Conservation (phyloP, 495 filamentous ascomycete genomes). For the Trichoderma erinaceum region DNA sequence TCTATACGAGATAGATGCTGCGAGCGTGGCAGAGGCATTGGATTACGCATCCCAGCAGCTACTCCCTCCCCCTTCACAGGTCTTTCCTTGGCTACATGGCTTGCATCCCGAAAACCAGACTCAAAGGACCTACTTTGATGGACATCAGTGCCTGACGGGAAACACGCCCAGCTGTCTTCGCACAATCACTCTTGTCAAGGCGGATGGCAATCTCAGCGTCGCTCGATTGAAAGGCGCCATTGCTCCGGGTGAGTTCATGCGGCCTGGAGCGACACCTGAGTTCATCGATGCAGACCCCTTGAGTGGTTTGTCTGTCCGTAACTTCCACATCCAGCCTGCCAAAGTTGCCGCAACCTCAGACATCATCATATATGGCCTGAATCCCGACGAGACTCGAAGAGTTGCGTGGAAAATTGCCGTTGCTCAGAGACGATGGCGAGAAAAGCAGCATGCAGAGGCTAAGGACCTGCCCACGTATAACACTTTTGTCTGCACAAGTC, state of each 20-base stretch:
- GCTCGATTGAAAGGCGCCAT: slow-evolving; percentile 82
- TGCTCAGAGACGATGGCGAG: slow-evolving; percentile 70
- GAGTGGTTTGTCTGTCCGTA: slow-evolving; percentile 78
- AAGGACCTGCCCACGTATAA: slow-evolving; percentile 62
- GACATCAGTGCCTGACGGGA: slow-evolving; percentile 62
- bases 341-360: slow-evolving; percentile 87
- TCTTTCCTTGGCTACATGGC: slow-evolving; percentile 98
- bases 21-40: slow-evolving; percentile 61
- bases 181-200: slow-evolving; percentile 81
- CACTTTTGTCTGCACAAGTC: slow-evolving; percentile 67
- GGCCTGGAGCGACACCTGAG: slow-evolving; percentile 35
- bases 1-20: slow-evolving; percentile 67
- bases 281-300: slow-evolving; percentile 76
- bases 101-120: slow-evolving; percentile 84
- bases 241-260: slow-evolving; percentile 69
- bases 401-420: slow-evolving; percentile 64
- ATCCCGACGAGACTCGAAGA: slow-evolving; percentile 54
- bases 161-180: slow-evolving; percentile 75
- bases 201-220: slow-evolving; percentile 68
- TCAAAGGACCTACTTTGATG: slow-evolving; percentile 82
- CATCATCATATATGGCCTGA: slow-evolving; percentile 83
- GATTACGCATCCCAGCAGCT: slow-evolving; percentile 69
- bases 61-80: slow-evolving; percentile 70
- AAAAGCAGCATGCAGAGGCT: slow-evolving; percentile 49
- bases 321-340: slow-evolving; percentile 93